phyloP scores from a whole-genome alignment of 2,329 filamentous ascomycete species.

The Byssothecium circinans region DNA sequence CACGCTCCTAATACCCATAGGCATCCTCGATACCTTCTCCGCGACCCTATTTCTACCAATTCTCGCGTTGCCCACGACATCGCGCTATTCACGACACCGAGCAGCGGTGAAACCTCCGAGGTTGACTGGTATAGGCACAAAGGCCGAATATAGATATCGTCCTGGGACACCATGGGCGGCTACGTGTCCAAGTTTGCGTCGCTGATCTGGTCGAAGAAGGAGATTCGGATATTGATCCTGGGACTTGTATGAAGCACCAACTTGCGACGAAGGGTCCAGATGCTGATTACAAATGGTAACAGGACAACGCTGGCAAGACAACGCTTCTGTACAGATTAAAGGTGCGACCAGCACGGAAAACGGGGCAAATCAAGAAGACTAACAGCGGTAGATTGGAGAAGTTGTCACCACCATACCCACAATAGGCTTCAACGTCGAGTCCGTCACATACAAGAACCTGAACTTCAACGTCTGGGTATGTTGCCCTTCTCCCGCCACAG shows the following conservation, averaged over 20 bases:
- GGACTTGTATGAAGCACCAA: conserved; percentile 69
- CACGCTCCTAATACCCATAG: neutral
- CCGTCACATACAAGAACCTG: conserved; percentile 95
- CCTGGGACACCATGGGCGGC: conserved; percentile 32
- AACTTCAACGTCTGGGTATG: conserved; percentile 98
- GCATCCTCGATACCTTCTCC: neutral
- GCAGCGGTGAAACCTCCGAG: neutral
- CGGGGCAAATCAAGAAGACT: too few relatives aligned
- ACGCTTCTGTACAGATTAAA: conserved; percentile 95
- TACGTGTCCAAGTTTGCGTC: conserved; percentile 35
- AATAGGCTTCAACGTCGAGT: conserved; percentile 99
- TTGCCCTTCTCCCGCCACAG: conserved; percentile 3
- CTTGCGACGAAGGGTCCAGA: neutral
- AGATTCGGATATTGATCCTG: conserved; percentile 93
- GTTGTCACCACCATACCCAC: conserved; percentile 99
- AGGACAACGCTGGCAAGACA: conserved; percentile 99
- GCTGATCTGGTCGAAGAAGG: conserved; percentile 81
- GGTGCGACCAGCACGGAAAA: too few relatives aligned
- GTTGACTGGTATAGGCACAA: neutral
- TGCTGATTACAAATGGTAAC: conserved; percentile 61
- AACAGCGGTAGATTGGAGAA: conserved; percentile 76
- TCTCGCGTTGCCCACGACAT: neutral
- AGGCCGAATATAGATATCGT: conserved; percentile 1
- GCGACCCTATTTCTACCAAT: neutral
- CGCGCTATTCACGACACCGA: neutral